Evolutionary conservation across 257 asterid species (phyloP).

Genomic region (Catharanthus roseus): DNA sequence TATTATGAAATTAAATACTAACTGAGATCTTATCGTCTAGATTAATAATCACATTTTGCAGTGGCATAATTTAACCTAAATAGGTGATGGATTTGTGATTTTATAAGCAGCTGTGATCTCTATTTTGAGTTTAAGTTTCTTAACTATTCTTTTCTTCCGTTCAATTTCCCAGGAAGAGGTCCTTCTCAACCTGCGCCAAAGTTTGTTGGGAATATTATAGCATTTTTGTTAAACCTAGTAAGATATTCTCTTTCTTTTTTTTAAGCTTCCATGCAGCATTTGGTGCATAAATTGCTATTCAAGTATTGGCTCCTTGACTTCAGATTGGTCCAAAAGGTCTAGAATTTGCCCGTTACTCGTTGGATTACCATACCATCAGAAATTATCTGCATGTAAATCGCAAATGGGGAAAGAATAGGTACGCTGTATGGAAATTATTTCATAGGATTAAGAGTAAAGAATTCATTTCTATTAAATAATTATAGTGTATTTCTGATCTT

Average conservation of each 20-base stretch:
- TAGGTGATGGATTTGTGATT: background rate
- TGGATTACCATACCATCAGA: conserved; percentile 94
- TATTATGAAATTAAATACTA: background rate
- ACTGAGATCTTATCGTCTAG: background rate
- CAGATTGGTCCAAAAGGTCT: conserved; percentile 97
- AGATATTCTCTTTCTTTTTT: conserved; percentile 24
- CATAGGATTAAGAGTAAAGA: background rate
- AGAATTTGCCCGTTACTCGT: conserved; percentile 91
- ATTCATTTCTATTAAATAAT: conserved; percentile 5
- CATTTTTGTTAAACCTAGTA: conserved; percentile 76
- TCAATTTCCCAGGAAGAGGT: conserved; percentile 60
- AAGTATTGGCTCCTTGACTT: conserved; percentile 20
- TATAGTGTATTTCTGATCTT: conserved; percentile 12
- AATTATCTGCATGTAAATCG: conserved; percentile 80
- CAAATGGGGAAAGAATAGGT: conserved; percentile 89
- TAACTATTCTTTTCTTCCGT: conserved; percentile 9
- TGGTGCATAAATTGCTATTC: conserved; percentile 5
- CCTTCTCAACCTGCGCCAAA: conserved; percentile 86
- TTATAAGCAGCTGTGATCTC: background rate
- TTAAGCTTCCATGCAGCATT: conserved; percentile 5
- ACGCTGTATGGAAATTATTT: conserved; percentile 8
- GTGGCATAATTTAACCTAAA: background rate
- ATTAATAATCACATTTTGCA: background rate
- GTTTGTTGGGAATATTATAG: conserved; percentile 73
- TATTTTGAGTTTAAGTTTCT: background rate